Base-by-base conservation (phyloP, 2,329 filamentous ascomycete genomes). In the Venturia oleaginea region DNA sequence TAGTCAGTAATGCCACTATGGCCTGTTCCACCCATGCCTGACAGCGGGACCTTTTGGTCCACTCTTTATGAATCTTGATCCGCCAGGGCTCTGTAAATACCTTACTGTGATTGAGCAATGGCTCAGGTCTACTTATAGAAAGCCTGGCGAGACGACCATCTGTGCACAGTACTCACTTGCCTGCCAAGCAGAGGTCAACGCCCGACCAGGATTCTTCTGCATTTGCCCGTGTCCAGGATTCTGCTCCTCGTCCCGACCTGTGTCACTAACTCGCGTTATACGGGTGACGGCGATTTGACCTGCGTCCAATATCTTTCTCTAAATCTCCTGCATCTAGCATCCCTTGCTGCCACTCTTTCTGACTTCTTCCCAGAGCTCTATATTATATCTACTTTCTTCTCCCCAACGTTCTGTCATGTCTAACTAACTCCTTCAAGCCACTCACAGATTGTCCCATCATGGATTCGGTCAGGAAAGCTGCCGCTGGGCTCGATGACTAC, bases 381-480 rank as follows among this genome's bases (percentile, higher is more conserved):
- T 34, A 27, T 48, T 60, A 27, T 60, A 42, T 38, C 32, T 43
- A 19, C 15, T 3, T 42, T 27, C 32, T 15, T 40, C 37, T 42
- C 34, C 17, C 40, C 27, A 8, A 15, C 15, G 15, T 27, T n/a
- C 0, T 27, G 4, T 10, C 17, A 8, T 13, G 2, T 27, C n/a
- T 15, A 13, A 27, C 17, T 17, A 37, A n/a, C n/a, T 15, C 59
- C 2, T 42, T 13, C 19, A 17, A 27, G 17, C 37, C 22, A 34
- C 24, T 54, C 15, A 51, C 54, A 1, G 15, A 19, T 32, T n/a
- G 11, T 17, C 4, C 11, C 61, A 42, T 15, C 61, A 69, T 69
- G 68, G 67, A 68, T 11, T 40, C 64, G 17, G 22, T 67, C 30
- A 43, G 67, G 54, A 51, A 59, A 34, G 37, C 61, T 17, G 60